Evolutionary conservation across 148 eudicot species (phyloP).

Genomic region (Chenopodium album): DNA sequence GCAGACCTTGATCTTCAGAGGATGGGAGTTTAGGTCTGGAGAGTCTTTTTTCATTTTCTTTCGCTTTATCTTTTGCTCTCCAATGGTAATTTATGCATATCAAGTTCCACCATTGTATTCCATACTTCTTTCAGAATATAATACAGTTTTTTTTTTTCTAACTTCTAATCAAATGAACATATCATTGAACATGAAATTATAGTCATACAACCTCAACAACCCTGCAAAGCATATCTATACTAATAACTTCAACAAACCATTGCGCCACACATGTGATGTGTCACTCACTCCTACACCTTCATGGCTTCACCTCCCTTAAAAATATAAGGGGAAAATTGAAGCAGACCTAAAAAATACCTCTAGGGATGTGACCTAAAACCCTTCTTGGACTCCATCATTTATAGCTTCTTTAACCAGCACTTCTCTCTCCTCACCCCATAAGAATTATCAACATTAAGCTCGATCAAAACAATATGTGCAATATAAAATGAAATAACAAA

Average conservation of each 20-base stretch:
- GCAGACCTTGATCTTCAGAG: too few relatives aligned
- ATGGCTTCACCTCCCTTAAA: neutral
- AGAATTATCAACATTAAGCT: neutral
- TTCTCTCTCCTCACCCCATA: neutral
- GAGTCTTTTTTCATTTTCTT: too few relatives aligned
- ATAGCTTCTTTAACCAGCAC: neutral
- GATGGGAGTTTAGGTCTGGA: too few relatives aligned
- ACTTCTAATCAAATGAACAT: neutral
- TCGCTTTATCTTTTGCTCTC: neutral
- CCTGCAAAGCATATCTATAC: neutral
- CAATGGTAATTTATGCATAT: neutral
- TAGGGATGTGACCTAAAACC: neutral
- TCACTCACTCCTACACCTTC: neutral
- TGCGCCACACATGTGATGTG: neutral
- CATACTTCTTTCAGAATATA: neutral
- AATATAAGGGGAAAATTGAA: neutral
- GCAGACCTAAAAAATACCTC: neutral
- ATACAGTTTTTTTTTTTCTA: neutral
- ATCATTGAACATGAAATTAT: neutral
- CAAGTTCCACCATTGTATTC: neutral
- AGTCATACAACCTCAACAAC: neutral
- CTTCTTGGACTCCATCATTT: neutral
- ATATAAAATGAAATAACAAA: conserved; percentile 27
- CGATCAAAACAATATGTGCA: too few relatives aligned
- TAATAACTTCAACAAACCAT: too few relatives aligned